Base-by-base conservation (phyloP, 192 early-diverging fungal species). In the Umbelopsis vinacea region DNA sequence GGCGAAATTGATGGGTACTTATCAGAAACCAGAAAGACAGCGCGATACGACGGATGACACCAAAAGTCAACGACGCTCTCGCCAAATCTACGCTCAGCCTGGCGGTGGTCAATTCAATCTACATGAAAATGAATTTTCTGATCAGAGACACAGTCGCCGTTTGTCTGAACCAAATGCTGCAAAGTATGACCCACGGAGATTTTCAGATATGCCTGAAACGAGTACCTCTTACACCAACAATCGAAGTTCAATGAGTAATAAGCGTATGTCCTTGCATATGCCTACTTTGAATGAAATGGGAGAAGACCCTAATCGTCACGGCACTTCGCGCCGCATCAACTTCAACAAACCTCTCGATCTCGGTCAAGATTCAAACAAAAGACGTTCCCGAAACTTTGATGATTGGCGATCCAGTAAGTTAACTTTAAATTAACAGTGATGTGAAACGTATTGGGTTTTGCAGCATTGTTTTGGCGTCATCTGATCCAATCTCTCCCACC, bases 61-160 rank as follows among this genome's bases (percentile, higher is more conserved):
- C 22, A 46, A 19, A 46, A 45, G 54, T 26, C 57, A 63, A 37
- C 26, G 57, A 26, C 57, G 57, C 29, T 63, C 57, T 6, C 57
- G 57, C 80, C 97, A 99, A 84, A 97, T 99, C 96, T 94, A 92
- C 76, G 97, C 96, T 50, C 93, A 43, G 11, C 40, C 40, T 43
- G 40, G 97, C 75, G 95, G 96, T 17, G 96, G 97, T 54, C 89
- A 96, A 45, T 90, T 96, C 82, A 96, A 96, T 21, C 81, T 97
- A 40, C 96, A 98, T 85, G 95, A 97, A 17, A 50, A 37, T 37
- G 57, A 63, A 37, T 37, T 63, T 63, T 63, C 57, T 29, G 57
- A 63, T 63, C 33, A 63, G 21, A 72, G 69, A 40, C 52, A 77
- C 35, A 72, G 71, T 15, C 73, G 73, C 5, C 71, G 74, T 5